A percentile compares a stretch with the other conserved stretches of the same genome.
These are phyloP conservation scores for Hirschfeldia incana DNA, from an alignment of 345 rosid species.

Conservation along the genomic window DNA sequence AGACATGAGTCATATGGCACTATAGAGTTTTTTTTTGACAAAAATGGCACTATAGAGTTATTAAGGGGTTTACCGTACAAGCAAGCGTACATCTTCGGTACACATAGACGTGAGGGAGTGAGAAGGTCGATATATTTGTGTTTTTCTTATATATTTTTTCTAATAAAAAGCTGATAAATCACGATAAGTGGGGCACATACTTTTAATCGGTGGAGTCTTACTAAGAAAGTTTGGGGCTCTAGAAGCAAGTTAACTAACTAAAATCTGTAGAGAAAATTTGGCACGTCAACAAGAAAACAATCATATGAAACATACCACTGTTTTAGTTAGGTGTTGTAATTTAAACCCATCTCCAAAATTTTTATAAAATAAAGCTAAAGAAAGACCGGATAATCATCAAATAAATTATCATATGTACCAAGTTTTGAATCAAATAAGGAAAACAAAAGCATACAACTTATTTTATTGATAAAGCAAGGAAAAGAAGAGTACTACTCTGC, in stretches of 20 bases:
- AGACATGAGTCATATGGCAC: neutral
- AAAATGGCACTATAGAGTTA: neutral
- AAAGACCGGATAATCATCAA: neutral
- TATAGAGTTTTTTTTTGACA: too few relatives aligned
- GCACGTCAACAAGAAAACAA: neutral
- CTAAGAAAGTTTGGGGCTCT: neutral
- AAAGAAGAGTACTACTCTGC: conserved; percentile 19
- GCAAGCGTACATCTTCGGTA: neutral
- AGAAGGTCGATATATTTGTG: conserved; percentile 7
- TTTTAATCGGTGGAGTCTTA: neutral
- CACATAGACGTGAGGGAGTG: neutral
- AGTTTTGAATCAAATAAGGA: neutral
- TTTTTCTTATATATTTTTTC: neutral
- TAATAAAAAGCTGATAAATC: neutral
- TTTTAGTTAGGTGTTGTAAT: neutral
- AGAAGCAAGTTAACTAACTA: neutral
- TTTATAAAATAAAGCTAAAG: neutral
- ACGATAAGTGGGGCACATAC: neutral
- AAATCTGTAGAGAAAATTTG: neutral
- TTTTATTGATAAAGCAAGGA: conserved; percentile 21
- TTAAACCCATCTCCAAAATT: neutral
- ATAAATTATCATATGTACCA: neutral
- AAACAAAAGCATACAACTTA: neutral
- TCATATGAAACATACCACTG: neutral
- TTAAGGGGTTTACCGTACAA: conserved; percentile 18